These are phyloP conservation scores for Dianthus caryophyllus DNA, from an alignment of 148 eudicot species.

Conservation along the genomic window DNA sequence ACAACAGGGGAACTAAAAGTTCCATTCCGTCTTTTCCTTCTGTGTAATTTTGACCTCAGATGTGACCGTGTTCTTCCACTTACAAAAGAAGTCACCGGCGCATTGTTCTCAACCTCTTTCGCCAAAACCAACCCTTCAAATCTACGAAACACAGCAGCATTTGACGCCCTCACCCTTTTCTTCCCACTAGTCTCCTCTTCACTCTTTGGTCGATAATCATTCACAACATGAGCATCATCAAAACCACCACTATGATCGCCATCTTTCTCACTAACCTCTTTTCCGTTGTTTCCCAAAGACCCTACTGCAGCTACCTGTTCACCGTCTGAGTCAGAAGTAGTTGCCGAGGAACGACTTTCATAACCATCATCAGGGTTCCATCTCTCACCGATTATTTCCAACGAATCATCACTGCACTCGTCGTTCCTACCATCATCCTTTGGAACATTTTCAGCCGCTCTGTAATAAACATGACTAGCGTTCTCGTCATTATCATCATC, in stretches of 20 bases:
- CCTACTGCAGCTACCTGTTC: background rate
- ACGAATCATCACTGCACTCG: conserved; percentile 9
- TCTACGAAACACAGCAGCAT: background rate
- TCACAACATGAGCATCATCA: no score
- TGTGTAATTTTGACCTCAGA: background rate
- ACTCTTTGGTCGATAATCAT: no score
- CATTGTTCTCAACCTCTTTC: background rate
- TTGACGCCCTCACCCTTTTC: no score
- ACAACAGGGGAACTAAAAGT: conserved; percentile 3
- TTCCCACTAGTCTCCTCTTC: no score
- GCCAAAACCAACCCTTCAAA: conserved; percentile 19
- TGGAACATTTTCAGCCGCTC: no score
- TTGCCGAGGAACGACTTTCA: no score
- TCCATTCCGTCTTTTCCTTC: conserved; percentile 4
- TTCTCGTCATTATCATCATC: background rate
- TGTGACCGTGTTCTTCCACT: conserved; percentile 16
- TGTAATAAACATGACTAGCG: no score
- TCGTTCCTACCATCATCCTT: no score
- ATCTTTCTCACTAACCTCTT: background rate
- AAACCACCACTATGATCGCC: background rate
- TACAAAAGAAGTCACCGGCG: background rate
- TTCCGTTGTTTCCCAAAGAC: background rate
- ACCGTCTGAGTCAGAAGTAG: conserved; percentile 2
- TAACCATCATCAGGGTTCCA: conserved; percentile 18
- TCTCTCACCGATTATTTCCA: conserved; percentile 18